These are phyloP conservation scores for Penicillium sp. DNA, from an alignment of 2,329 filamentous ascomycete genomes.

Conservation along the genomic window DNA sequence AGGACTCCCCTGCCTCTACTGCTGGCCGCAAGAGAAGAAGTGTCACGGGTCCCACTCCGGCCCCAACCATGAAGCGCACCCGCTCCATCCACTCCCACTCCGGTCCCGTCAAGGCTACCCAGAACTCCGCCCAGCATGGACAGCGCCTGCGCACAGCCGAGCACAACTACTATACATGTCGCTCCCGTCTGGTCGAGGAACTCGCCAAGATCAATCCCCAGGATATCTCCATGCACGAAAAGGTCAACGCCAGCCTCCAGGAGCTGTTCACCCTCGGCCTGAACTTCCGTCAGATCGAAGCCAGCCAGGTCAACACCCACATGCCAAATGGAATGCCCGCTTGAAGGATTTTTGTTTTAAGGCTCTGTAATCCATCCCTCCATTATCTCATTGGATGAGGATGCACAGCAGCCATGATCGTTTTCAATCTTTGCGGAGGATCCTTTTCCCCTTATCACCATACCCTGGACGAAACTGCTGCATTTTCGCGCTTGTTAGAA, in stretches of 20 bases:
- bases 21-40: conserved; percentile 39
- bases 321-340: conserved; percentile 35
- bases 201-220: conserved; percentile 41
- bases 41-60: conserved; percentile 37
- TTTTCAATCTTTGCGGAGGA: conserved; percentile 1
- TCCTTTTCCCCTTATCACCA: neutral
- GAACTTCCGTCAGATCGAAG: conserved; percentile 45
- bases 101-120: conserved; percentile 34
- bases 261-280: conserved; percentile 45
- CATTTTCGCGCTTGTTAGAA: conserved; percentile 2
- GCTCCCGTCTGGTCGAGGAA: conserved; percentile 41
- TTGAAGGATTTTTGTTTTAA: conserved; percentile 22
- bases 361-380: neutral
- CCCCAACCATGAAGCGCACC: conserved; percentile 45
- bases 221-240: conserved; percentile 44
- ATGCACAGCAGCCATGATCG: neutral
- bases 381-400: neutral
- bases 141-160: conserved; percentile 46
- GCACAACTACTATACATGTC: conserved; percentile 44
- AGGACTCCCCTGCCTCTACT: conserved; percentile 31
- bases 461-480: neutral
- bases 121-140: conserved; percentile 35
- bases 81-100: conserved; percentile 42
- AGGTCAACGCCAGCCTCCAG: conserved; percentile 47
- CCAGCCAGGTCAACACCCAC: conserved; percentile 40